Evolutionary conservation across 495 filamentous ascomycete species (phyloP), one percentile per base, ranked within the genome.

Genomic region (Penicillium bialowiezense): DNA sequence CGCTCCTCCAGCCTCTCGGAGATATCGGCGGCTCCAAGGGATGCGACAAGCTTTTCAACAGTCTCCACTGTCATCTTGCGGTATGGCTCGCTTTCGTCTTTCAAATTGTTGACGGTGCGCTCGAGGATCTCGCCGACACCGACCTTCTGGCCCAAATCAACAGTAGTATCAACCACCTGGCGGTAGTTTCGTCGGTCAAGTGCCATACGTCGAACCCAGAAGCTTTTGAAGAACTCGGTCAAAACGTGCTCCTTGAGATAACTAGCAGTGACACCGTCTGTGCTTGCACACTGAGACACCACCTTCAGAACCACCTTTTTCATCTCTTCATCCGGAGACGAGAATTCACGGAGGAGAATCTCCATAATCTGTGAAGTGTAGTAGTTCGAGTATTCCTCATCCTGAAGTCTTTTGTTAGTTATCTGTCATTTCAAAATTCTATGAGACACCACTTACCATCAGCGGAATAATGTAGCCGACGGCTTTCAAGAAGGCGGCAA

Each of bases 41-140:
- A 86, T 3, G 91, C 90, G 60, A 97, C 86, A 21, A 97, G 81
- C 69, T 97, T 97, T 69, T 99, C 95, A 7, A 96, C 81, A 0
- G 92, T 97, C 72, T 99, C 95, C 18, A 97, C 84, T 0, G 95
- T 95, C 95, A 99, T 99, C 76, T 97, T 97, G 8, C 95, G 86
- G 66, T 97, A 99, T 1, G 92, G 88, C 59, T 99, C 95, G 64
- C 87, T 96, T 66, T 99, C 95, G 58, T 99, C 95, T 68, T 97
- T 99, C 41, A 99, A 78, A 57, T 97, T 96, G 70, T 80, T 86
- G 45, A 97, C 93, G 42, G 96, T 84, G 23, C 92, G 79, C 67
- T 97, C 91, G 10, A 96, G 75, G 52, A 99, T 97, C 75, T 97
- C 91, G 50, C 91, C 88, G 35, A 89, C 90, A 10, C 95, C 95